phyloP scores from a whole-genome alignment of 305 asterid genomes.

The Rubia tinctorum region DNA sequence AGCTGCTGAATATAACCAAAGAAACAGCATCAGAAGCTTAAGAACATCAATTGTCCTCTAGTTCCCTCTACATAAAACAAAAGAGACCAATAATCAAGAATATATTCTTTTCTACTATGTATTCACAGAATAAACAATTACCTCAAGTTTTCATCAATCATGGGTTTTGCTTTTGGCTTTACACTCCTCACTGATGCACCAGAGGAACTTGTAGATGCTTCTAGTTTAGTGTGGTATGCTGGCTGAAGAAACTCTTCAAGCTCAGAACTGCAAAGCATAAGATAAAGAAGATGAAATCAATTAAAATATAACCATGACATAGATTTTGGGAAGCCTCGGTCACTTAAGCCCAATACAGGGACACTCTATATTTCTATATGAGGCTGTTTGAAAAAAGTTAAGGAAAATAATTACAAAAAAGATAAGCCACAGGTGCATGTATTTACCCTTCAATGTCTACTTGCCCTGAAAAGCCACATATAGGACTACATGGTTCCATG shows the following conservation, averaged over 20 bases:
- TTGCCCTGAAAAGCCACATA: slow-evolving; percentile 51
- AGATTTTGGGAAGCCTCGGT: not conserved
- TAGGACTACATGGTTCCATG: slow-evolving; percentile 75
- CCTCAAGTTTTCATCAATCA: slow-evolving; percentile 14
- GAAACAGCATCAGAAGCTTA: slow-evolving; percentile 19
- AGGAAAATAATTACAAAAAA: not conserved
- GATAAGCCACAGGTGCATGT: not conserved
- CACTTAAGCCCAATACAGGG: not conserved
- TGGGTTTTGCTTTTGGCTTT: slow-evolving; percentile 19
- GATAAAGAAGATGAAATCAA: slow-evolving; percentile 10
- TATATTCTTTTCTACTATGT: not conserved
- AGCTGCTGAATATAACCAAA: slow-evolving; percentile 51
- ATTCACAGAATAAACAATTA: not conserved
- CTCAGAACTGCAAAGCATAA: slow-evolving; percentile 23
- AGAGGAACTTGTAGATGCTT: slow-evolving; percentile 25
- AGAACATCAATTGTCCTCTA: not conserved
- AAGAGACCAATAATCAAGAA: slow-evolving; percentile 2
- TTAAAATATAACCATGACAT: not conserved
- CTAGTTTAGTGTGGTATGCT: slow-evolving; percentile 24
- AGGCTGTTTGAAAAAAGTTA: not conserved
- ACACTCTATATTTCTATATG: not conserved
- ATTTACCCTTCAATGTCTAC: slow-evolving; percentile 71
- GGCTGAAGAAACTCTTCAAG: slow-evolving; percentile 23
- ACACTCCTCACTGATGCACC: slow-evolving; percentile 25
- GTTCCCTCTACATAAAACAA: not conserved